Evolutionary conservation across 1,284 basidiomycete species (phyloP).

Genomic region (Ceratobasidium sp.): DNA sequence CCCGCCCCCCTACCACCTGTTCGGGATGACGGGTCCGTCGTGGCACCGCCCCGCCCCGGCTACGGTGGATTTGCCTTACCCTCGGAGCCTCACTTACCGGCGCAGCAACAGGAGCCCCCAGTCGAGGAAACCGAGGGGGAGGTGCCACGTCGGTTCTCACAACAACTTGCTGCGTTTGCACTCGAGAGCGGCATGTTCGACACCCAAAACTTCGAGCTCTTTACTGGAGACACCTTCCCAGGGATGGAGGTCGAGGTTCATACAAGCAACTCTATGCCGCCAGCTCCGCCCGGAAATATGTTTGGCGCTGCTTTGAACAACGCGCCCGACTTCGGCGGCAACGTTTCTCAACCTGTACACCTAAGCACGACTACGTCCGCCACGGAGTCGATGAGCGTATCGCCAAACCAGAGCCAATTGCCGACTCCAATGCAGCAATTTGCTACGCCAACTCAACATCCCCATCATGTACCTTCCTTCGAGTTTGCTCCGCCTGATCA

Average conservation of each 20-base stretch:
- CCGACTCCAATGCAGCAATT: conserved; percentile 14
- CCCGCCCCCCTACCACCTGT: neutral
- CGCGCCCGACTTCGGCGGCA: too few species aligned
- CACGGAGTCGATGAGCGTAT: conserved; percentile 27
- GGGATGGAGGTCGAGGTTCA: conserved; percentile 20
- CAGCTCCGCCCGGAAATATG: neutral
- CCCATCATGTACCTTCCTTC: neutral
- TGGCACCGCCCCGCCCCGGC: neutral
- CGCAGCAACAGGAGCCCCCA: neutral
- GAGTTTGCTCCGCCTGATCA: neutral
- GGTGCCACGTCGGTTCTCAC: conserved; percentile 22
- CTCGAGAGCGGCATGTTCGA: conserved; percentile 33
- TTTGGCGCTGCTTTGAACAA: too few species aligned
- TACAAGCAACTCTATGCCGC: neutral
- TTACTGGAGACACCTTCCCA: conserved; percentile 32
- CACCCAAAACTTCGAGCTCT: conserved; percentile 8
- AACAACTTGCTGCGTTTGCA: conserved; percentile 23
- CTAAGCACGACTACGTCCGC: neutral
- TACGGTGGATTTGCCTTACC: conserved; percentile 23
- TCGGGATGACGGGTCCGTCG: neutral
- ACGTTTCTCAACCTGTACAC: too few species aligned
- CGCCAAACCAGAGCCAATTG: neutral
- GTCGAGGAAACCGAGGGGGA: neutral
- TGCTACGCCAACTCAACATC: conserved; percentile 3
- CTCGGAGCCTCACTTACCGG: neutral